phyloP scores from a whole-genome alignment of 257 asterid genomes.

The Solanum medicagineum region DNA sequence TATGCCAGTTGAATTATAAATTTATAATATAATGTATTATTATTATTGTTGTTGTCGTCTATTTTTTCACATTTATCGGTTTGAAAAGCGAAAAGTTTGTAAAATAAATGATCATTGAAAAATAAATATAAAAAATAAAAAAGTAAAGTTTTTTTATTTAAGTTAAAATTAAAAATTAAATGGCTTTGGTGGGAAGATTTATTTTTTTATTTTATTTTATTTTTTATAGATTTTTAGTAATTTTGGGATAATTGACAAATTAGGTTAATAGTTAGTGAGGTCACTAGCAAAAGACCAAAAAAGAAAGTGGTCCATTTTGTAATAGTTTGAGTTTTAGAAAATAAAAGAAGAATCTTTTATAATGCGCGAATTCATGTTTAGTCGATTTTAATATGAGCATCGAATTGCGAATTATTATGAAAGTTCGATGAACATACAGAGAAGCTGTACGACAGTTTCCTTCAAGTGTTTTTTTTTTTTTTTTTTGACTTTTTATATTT shows the following conservation, averaged over 20 bases:
- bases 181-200: neutral
- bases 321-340: neutral
- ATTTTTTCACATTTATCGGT: neutral
- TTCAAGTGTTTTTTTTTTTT: no score
- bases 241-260: neutral
- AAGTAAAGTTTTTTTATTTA: neutral
- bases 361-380: neutral
- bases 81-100: neutral
- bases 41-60: no score
- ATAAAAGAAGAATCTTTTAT: neutral
- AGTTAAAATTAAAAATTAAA: neutral
- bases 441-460: neutral
- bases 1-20: neutral
- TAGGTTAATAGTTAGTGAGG: slow-evolving; percentile 1
- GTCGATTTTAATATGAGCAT: neutral
- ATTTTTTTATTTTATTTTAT: neutral
- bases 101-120: neutral
- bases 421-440: neutral
- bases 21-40: neutral
- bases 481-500: no score
- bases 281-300: neutral
- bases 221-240: neutral
- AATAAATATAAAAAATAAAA: neutral
- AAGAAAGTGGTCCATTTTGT: neutral
- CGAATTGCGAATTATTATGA: neutral